Evolutionary conservation across 1,284 basidiomycete species (phyloP).

Genomic region (Rhodofomes roseus): DNA sequence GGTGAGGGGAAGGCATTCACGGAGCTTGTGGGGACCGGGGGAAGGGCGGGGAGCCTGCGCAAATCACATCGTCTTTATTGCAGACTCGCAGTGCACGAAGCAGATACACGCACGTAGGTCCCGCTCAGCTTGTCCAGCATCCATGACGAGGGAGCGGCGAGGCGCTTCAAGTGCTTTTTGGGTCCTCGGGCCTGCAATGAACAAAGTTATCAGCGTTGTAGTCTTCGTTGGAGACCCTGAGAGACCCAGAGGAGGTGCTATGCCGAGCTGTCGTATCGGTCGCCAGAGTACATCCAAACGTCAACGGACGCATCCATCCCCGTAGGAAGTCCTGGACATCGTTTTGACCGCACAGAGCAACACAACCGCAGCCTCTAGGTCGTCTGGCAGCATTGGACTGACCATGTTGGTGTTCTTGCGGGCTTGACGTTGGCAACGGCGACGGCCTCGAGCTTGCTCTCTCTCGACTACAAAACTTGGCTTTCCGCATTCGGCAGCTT

Average conservation of each 20-base stretch:
- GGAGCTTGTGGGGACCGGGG: conserved; percentile 98
- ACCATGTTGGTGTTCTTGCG: conserved; percentile 38
- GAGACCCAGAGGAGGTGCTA: not conserved
- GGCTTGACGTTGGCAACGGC: conserved; percentile 33
- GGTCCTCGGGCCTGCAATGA: conserved; percentile 86
- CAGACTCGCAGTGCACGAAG: not conserved
- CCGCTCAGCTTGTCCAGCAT: conserved; percentile 99
- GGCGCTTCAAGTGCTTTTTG: conserved; percentile 99
- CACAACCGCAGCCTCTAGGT: conserved; percentile 11
- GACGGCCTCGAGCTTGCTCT: conserved; percentile 22
- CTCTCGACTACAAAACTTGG: conserved; percentile 5
- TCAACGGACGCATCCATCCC: conserved; percentile 28
- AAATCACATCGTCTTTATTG: not conserved
- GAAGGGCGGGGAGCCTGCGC: conserved; percentile 90
- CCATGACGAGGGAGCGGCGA: conserved; percentile 97
- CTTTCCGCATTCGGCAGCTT: conserved; percentile 5
- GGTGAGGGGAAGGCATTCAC: conserved; percentile 92
- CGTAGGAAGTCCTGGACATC: conserved; percentile 14
- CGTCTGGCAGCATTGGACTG: conserved; percentile 26
- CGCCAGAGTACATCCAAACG: conserved; percentile 28
- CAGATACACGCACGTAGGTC: conserved; percentile 75
- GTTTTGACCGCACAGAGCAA: conserved; percentile 15
- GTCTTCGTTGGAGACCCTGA: too few species aligned
- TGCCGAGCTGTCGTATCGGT: conserved; percentile 14
- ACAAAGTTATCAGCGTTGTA: conserved; percentile 13